phyloP scores from a whole-genome alignment of 108 stramenopile genomes.

The Nitzschia sp. region DNA sequence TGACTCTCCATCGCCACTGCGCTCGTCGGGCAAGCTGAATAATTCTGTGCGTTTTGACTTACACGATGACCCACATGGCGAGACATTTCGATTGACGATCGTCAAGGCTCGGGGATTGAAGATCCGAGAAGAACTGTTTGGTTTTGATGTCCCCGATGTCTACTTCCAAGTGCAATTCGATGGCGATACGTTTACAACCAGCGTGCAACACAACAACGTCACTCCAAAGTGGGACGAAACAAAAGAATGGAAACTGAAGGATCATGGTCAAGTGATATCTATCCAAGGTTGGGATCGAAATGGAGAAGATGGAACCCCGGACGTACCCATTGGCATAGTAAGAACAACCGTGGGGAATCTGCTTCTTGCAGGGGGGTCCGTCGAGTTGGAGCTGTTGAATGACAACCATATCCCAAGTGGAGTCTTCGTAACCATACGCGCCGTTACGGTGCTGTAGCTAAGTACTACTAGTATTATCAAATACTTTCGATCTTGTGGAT shows the following conservation, averaged over 20 bases:
- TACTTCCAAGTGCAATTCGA: constrained; percentile 50
- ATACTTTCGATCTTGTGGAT: too few species aligned
- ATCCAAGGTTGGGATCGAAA: constrained; percentile 56
- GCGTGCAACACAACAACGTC: constrained; percentile 44
- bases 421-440: constrained; percentile 2
- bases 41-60: constrained; percentile 1
- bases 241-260: constrained; percentile 26
- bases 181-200: constrained; percentile 41
- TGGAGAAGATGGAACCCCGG: constrained; percentile 24
- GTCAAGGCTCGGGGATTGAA: constrained; percentile 52
- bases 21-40: background rate
- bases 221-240: constrained; percentile 65
- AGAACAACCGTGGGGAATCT: constrained; percentile 40
- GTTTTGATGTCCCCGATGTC: constrained; percentile 56
- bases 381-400: constrained; percentile 51
- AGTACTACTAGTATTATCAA: too few species aligned
- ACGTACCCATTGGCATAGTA: constrained; percentile 40
- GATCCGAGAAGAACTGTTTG: constrained; percentile 32
- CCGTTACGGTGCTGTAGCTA: constrained; percentile 12
- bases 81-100: constrained; percentile 38
- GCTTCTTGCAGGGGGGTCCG: constrained; percentile 43
- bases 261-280: constrained; percentile 34
- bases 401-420: constrained; percentile 3
- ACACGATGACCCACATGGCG: background rate
- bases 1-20: constrained; percentile 12